Evolutionary conservation across 495 filamentous ascomycete species (phyloP).

Genomic region (Penicillium paradoxum): DNA sequence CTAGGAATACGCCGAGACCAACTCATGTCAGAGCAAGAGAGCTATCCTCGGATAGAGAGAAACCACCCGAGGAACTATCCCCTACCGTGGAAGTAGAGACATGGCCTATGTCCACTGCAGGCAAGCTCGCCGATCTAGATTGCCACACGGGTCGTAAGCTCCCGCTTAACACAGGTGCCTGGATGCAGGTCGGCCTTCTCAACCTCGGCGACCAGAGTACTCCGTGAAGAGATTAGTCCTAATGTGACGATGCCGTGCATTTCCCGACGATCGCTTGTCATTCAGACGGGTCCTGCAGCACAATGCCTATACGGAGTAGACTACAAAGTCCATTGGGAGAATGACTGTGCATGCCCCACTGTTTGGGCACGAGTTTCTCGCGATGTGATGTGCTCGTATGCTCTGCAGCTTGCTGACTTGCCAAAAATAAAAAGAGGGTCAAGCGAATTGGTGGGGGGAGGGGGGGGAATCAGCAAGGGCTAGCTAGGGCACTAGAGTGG

Average conservation of each 20-base stretch:
- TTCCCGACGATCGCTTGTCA: constrained; percentile 2
- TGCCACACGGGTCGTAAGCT: neutral
- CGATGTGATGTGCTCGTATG: constrained; percentile 3
- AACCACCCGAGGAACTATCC: neutral
- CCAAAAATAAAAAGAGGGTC: neutral
- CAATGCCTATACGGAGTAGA: neutral
- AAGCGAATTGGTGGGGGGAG: neutral
- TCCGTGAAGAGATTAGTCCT: neutral
- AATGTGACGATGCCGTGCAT: neutral
- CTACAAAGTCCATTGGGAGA: constrained; percentile 3
- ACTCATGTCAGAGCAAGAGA: neutral
- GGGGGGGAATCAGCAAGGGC: constrained; percentile 9
- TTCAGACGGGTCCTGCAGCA: neutral
- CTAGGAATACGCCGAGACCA: neutral
- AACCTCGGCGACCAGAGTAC: neutral
- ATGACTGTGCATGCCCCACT: constrained; percentile 9
- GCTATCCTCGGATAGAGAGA: neutral
- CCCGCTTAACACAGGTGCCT: neutral
- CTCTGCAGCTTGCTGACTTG: constrained; percentile 3
- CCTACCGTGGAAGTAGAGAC: neutral
- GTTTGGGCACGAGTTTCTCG: constrained; percentile 5
- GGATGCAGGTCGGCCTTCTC: neutral
- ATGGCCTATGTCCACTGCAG: neutral
- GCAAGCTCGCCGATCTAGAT: neutral
- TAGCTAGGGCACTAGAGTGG: neutral